Conservation (phyloP, 176 grass and related monocot genomes). For the Juncus effusus region DNA sequence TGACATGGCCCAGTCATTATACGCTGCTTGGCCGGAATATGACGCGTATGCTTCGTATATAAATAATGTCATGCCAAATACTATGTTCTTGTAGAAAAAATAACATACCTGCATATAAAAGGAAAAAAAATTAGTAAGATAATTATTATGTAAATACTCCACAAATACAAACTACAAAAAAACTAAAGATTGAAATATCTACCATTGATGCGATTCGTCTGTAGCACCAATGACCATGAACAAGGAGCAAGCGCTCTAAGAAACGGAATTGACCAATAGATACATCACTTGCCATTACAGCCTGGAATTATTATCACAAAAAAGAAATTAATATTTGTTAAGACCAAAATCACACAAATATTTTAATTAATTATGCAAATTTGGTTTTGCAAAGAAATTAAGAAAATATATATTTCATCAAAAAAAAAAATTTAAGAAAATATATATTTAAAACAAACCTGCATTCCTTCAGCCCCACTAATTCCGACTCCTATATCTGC, state of each 20-base stretch:
- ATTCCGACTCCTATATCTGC: conserved; percentile 94
- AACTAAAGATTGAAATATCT: not conserved
- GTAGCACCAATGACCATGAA: conserved; percentile 97
- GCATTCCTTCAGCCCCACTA: conserved; percentile 94
- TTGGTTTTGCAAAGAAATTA: not conserved
- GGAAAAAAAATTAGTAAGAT: not conserved
- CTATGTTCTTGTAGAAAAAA: conserved; percentile 97
- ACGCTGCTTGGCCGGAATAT: conserved; percentile 55
- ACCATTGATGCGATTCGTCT: conserved; percentile 90
- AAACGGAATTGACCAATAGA: conserved; percentile 90
- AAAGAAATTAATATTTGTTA: not conserved
- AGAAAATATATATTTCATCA: not conserved
- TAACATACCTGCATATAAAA: conserved; percentile 68
- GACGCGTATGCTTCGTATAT: conserved; percentile 60
- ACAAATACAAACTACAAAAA: not conserved
- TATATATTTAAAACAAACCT: conserved; percentile 42
- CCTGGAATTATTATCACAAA: conserved; percentile 36
- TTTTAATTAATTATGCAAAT: not conserved
- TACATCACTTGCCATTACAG: conserved; percentile 93
- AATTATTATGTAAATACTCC: not conserved
- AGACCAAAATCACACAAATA: not conserved
- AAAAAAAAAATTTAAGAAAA: not conserved
- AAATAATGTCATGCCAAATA: conserved; percentile 81
- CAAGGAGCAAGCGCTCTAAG: conserved; percentile 75
- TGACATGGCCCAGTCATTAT: conserved; percentile 73